These are phyloP conservation scores for Leptographium lundbergii DNA, from an alignment of 2,329 filamentous ascomycete species.

Conservation along the genomic window DNA sequence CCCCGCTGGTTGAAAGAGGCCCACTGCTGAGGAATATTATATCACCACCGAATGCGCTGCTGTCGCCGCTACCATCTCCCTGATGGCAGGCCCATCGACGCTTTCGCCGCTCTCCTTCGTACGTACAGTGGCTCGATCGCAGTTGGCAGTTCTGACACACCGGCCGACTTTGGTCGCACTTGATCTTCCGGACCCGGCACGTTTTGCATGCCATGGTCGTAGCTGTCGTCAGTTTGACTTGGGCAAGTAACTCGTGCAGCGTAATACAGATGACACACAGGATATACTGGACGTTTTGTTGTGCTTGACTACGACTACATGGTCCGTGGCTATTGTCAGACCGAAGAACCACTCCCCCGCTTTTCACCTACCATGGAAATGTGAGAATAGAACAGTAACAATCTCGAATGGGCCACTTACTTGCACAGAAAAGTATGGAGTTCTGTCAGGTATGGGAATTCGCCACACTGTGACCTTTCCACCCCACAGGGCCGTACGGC, in stretches of 20 bases:
- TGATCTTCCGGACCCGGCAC: constrained; percentile 6
- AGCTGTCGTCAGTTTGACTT: background rate
- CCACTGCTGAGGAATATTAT: background rate
- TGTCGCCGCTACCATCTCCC: background rate
- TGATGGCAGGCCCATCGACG: background rate
- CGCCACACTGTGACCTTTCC: too few relatives aligned
- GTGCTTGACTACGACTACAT: background rate
- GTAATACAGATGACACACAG: background rate
- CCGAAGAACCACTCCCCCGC: background rate
- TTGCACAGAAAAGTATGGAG: too few relatives aligned
- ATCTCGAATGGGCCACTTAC: too few relatives aligned
- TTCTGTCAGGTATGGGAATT: too few relatives aligned
- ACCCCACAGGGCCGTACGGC: too few relatives aligned
- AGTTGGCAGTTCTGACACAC: constrained; percentile 7
- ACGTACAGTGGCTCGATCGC: constrained; percentile 2
- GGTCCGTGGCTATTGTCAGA: background rate
- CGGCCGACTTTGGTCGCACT: constrained; percentile 6
- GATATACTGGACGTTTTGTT: background rate
- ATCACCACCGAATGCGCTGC: background rate
- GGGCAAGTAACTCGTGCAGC: background rate
- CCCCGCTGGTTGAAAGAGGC: background rate
- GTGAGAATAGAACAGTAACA: too few relatives aligned
- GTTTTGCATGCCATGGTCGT: constrained; percentile 5
- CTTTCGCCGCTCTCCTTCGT: constrained; percentile 5
- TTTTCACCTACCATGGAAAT: background rate